These are phyloP conservation scores for Platismatia glauca DNA, from an alignment of 495 filamentous ascomycete genomes.

Conservation along the genomic window DNA sequence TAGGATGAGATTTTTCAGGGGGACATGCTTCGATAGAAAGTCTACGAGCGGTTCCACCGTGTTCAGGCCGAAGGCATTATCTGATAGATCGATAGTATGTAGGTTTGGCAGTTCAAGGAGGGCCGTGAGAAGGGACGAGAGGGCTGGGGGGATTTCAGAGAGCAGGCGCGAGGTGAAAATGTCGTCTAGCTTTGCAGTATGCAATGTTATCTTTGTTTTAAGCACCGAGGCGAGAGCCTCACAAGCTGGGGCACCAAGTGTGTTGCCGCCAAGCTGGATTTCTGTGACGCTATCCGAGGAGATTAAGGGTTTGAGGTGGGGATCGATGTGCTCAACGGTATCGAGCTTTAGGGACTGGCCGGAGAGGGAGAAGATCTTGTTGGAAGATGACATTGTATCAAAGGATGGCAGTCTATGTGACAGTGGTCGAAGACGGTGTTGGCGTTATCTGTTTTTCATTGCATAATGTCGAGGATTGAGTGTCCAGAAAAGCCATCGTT, in stretches of 20 bases:
- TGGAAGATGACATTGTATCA: constrained; percentile 48
- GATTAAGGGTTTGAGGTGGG: constrained; percentile 68
- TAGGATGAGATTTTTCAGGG: constrained; percentile 82
- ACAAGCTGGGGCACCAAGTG: constrained; percentile 79
- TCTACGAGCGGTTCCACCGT: constrained; percentile 73
- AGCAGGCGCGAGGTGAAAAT: constrained; percentile 95
- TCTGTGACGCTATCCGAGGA: constrained; percentile 70
- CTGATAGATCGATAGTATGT: constrained; percentile 87
- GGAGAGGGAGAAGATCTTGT: constrained; percentile 84
- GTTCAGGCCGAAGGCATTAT: constrained; percentile 96
- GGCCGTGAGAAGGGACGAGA: constrained; percentile 73
- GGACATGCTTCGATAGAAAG: constrained; percentile 76
- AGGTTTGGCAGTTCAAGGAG: constrained; percentile 74
- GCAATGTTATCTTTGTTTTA: constrained; percentile 66
- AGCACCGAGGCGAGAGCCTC: constrained; percentile 73
- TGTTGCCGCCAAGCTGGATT: constrained; percentile 78
- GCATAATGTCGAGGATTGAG: neutral
- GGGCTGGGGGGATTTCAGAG: constrained; percentile 84
- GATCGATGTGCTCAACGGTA: constrained; percentile 72
- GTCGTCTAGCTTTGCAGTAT: constrained; percentile 85
- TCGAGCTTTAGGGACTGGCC: constrained; percentile 86
- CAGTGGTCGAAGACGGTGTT: too few relatives aligned
- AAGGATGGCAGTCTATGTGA: constrained; percentile 9
- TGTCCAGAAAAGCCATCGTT: neutral
- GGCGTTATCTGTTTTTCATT: neutral